Evolutionary conservation across 2,329 filamentous ascomycete genomes (phyloP).

Genomic region (Shiraia sp.): DNA sequence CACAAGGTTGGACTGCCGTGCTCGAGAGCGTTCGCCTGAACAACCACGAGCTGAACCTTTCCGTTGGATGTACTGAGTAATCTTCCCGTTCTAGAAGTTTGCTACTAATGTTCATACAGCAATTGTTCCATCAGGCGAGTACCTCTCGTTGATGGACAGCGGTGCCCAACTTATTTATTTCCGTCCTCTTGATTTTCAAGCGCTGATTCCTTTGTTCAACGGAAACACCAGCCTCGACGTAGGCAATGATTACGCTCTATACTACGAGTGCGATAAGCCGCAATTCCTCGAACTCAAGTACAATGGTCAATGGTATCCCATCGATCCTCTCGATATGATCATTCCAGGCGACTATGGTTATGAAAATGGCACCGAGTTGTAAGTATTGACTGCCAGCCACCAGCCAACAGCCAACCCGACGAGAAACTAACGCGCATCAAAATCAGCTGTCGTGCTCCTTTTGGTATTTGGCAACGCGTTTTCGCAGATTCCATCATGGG

Average conservation of each 20-base stretch:
- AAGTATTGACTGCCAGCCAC: neutral
- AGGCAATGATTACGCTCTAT: neutral
- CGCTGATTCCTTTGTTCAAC: neutral
- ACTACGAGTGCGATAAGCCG: neutral
- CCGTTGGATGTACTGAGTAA: too few species aligned
- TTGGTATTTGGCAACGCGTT: neutral
- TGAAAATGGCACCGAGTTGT: conserved; percentile 1
- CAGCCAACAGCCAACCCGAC: too few species aligned
- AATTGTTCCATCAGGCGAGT: too few species aligned
- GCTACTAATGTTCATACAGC: too few species aligned
- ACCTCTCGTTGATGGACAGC: too few species aligned
- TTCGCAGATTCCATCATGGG: conserved; percentile 2
- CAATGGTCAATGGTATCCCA: neutral
- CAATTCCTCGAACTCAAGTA: conserved; percentile 1
- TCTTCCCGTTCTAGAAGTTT: too few species aligned
- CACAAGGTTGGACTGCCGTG: neutral
- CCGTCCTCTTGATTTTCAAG: neutral
- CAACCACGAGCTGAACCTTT: too few species aligned
- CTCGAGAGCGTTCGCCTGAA: neutral
- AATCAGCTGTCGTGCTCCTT: neutral
- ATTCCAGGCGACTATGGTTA: neutral
- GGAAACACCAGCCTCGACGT: neutral
- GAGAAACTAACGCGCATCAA: neutral
- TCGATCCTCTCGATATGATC: conserved; percentile 2
- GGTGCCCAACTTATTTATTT: too few species aligned